These are phyloP conservation scores for Gossypium thurberi DNA, from an alignment of 345 rosid genomes.

Conservation along the genomic window DNA sequence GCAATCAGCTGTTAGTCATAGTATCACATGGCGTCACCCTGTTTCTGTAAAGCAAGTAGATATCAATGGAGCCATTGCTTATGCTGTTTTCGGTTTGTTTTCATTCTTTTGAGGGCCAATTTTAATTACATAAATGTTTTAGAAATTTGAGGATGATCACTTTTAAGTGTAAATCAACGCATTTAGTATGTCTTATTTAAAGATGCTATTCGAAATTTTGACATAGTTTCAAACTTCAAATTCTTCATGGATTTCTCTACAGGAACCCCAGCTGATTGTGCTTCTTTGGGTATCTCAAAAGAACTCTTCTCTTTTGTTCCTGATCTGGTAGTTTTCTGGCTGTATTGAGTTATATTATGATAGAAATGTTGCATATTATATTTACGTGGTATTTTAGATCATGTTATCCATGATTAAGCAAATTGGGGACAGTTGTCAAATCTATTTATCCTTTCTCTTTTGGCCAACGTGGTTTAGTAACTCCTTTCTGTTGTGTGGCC, in stretches of 20 bases:
- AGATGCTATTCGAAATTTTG: background rate
- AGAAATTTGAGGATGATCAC: too few species aligned
- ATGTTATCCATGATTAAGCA: background rate
- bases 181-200: background rate
- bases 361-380: background rate
- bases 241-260: constrained; percentile 16
- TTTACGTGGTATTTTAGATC: background rate
- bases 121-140: too few species aligned
- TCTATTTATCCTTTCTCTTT: constrained; percentile 6
- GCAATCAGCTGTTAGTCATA: constrained; percentile 3
- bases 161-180: too few species aligned
- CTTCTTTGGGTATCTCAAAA: constrained; percentile 65
- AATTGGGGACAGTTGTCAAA: constrained; percentile 23
- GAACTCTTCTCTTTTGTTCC: constrained; percentile 67
- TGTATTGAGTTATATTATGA: background rate
- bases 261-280: constrained; percentile 96
- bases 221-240: background rate
- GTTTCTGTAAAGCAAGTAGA: constrained; percentile 46
- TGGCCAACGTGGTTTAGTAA: background rate
- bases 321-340: constrained; percentile 55
- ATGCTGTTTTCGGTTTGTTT: constrained; percentile 60
- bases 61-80: constrained; percentile 72
- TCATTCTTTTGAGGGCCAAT: background rate
- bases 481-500: background rate
- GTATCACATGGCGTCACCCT: constrained; percentile 63